Base-by-base conservation (phyloP, 306 rosid genomes). In the Lathyrus sativus region DNA sequence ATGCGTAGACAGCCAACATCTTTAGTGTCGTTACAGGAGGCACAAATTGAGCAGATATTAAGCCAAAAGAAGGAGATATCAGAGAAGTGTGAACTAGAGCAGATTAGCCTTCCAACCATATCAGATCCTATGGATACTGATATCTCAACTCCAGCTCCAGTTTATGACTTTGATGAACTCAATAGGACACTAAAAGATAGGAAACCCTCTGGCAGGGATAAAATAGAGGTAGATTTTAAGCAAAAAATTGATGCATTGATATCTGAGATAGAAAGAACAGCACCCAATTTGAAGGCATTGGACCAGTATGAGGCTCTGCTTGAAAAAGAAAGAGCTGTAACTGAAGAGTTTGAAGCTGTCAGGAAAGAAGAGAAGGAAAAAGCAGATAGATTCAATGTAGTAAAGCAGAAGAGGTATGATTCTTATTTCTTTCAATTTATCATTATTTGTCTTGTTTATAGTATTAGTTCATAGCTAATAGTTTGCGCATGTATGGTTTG, bases 241-340 rank as follows among this genome's bases (percentile, higher is more conserved):
- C 91, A 84, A 69, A 87, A 90, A 73, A 82, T 83, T 77, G 96
- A 87, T 73, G 74, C 89, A 72, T 55, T 90, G 71, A 55, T 80
- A 71, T 81, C 96, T 56, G 99, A 95, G 68, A 95, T 90, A 15
- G 97, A 95, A 55, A 88, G 86, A 87, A 95, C 99, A 2, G 96
- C 99, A 22, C 99, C 99, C 33, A 95, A 95, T 85, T 78, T 95
- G 89, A 95, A 91, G 85, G 97, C 99, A 70, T 78, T 95, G 74
- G 99, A 90, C 70, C 99, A 95, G 68, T 95, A 95, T 71, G 99
- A 95, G 65, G 90, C 90, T 75, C 79, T 95, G 64, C 83, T 84
- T 57, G 91, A 87, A 78, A 95, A 86, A 87, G 99, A 90, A 85
- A 88, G 86, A 83, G 84, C 76, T 75, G 79, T 87, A 59, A 78